Evolutionary conservation across 1,284 basidiomycete genomes (phyloP), one percentile per base, ranked within the genome.

Genomic region (Somion occarium): DNA sequence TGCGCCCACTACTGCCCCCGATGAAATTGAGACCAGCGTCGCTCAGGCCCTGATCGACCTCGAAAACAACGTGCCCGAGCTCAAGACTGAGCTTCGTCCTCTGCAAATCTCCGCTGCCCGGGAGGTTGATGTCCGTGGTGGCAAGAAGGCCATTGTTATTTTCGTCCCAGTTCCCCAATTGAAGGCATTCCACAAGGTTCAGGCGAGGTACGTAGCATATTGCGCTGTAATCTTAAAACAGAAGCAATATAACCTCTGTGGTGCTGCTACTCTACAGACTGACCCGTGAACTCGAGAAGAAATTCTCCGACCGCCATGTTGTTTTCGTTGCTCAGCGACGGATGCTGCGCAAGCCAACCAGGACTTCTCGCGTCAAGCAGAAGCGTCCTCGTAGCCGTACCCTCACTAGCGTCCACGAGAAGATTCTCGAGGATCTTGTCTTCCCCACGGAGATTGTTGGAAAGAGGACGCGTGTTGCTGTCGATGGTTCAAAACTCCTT

Each of bases 251-350:
- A 59, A 50, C 13, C 23, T 37, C 24, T 45, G 27, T 27, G 30
- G 7, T 37, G 11, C 20, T 39, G 30, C 42, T 12, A 5, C n/a
- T 37, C 49, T 49, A 19, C 69, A 98, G 95, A 73, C 88, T 99
- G 69, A 98, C 94, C 61, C 89, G 95, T 57, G 96, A 99, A 74
- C 85, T 99, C 68, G 97, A 99, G 85, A 99, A 99, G 86, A 99
- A 99, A 79, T 98, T 99, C 79, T 93, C 95, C 49, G 93, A 97
- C 75, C 88, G 94, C 68, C 96, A 98, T 76, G 93, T 99, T 70
- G 91, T 99, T 58, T 99, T 99, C 72, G 86, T 99, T 69, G 95
- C 92, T 53, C 97, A 99, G 78, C 94, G 97, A 72, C 89, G 96
- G 69, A 96, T 98, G 85, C 82, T 99, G 72, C 89, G 88, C 80